phyloP scores from a whole-genome alignment of 768 basidiomycete species.

The Psilocybe azurescens region DNA sequence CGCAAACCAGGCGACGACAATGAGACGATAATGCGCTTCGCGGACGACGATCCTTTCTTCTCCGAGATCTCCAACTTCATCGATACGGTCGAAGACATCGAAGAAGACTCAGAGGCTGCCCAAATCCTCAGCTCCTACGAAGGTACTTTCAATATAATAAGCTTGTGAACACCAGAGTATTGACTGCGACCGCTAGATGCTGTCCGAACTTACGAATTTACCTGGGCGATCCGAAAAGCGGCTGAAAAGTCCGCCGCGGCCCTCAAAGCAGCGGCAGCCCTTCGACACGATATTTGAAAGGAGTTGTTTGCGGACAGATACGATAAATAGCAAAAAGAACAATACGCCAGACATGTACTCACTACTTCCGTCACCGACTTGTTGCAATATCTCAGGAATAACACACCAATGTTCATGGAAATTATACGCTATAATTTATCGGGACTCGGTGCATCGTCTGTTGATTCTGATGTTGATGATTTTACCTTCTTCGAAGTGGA shows the following conservation, averaged over 20 bases:
- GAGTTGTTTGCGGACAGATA: not conserved
- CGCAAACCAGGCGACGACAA: constrained; percentile 83
- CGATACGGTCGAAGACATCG: constrained; percentile 88
- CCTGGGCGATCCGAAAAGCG: constrained; percentile 90
- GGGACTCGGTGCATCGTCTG: not conserved
- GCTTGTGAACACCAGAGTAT: not conserved
- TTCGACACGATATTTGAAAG: not conserved
- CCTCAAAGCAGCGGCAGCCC: constrained; percentile 38
- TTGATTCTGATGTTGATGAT: constrained; percentile 2
- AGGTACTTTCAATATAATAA: constrained; percentile 48
- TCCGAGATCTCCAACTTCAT: constrained; percentile 91
- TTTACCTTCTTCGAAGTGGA: constrained; percentile 16
- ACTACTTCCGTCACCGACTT: too few species aligned
- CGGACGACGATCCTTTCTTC: constrained; percentile 92
- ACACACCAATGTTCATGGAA: not conserved
- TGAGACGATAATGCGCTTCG: constrained; percentile 73
- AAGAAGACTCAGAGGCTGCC: constrained; percentile 81
- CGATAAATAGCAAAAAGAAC: not conserved
- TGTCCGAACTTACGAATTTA: constrained; percentile 86
- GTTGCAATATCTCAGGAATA: not conserved
- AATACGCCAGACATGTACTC: not conserved
- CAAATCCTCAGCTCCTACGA: constrained; percentile 86
- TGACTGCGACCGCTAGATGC: constrained; percentile 57
- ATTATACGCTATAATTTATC: not conserved
- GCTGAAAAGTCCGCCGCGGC: constrained; percentile 65